Conservation (phyloP, 2,329 filamentous ascomycete genomes). For the Alternaria viburni region DNA sequence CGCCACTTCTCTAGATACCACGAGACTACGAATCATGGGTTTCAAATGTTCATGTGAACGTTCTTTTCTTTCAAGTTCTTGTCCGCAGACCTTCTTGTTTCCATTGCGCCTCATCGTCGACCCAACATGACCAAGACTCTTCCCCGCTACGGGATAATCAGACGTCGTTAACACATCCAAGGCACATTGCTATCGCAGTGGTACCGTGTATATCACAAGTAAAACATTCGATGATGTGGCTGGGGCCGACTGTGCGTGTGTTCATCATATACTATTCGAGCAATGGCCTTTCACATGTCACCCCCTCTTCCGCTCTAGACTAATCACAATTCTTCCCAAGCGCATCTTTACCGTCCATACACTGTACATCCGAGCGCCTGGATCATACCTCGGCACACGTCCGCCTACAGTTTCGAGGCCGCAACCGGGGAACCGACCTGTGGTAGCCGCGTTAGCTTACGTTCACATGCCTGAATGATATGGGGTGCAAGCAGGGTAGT, state of each 20-base stretch:
- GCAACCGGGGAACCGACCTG: constrained; percentile 19
- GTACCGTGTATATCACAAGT: background rate
- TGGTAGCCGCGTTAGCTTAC: constrained; percentile 14
- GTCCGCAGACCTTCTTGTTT: background rate
- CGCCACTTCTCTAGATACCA: constrained; percentile 50
- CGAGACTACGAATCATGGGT: constrained; percentile 47
- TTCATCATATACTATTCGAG: background rate
- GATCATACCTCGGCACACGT: constrained; percentile 16
- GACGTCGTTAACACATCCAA: background rate
- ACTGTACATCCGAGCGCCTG: background rate
- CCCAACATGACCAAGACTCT: background rate
- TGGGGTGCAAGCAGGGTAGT: background rate
- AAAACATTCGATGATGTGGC: background rate
- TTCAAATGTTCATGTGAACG: constrained; percentile 34
- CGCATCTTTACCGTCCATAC: background rate
- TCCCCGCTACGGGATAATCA: background rate
- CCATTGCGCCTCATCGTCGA: background rate
- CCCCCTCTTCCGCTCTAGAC: background rate
- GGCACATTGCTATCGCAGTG: background rate
- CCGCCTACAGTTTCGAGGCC: constrained; percentile 19
- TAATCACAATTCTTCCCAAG: background rate
- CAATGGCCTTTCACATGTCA: background rate
- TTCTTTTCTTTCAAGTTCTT: background rate
- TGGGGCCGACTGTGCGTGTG: background rate
- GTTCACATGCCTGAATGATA: constrained; percentile 10